Evolutionary conservation across 495 filamentous ascomycete species (phyloP).

Genomic region (Cryomyces antarcticus): DNA sequence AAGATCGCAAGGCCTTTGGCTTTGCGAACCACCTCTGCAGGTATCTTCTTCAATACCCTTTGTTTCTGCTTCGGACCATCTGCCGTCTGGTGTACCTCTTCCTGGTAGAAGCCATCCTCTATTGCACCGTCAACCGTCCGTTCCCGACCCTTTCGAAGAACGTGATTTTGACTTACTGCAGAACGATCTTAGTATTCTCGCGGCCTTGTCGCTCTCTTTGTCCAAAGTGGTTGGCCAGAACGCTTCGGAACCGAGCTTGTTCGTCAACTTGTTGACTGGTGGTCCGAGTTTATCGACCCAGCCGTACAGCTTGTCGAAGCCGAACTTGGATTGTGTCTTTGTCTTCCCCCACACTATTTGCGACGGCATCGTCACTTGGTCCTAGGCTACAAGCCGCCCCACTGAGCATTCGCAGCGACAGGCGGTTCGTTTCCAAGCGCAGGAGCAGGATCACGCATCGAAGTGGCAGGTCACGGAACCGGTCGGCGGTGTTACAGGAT

Average conservation of each 20-base stretch:
- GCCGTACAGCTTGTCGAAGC: slow-evolving; percentile 26
- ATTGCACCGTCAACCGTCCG: not conserved
- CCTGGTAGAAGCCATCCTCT: slow-evolving; percentile 40
- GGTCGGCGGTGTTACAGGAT: too few species aligned
- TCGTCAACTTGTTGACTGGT: slow-evolving; percentile 55
- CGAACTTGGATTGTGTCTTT: slow-evolving; percentile 23
- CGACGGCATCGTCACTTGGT: not conserved
- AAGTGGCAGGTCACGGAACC: too few species aligned
- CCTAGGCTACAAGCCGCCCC: too few species aligned
- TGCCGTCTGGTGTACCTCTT: slow-evolving; percentile 21
- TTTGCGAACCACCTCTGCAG: slow-evolving; percentile 52
- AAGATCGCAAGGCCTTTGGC: slow-evolving; percentile 80
- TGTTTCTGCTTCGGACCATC: slow-evolving; percentile 45
- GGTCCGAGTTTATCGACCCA: slow-evolving; percentile 28
- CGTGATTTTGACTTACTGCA: slow-evolving; percentile 30
- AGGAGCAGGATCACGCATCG: too few species aligned
- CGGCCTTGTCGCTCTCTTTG: slow-evolving; percentile 66
- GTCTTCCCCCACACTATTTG: slow-evolving; percentile 18
- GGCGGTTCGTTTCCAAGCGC: too few species aligned
- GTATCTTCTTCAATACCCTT: slow-evolving; percentile 63
- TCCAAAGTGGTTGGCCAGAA: slow-evolving; percentile 69
- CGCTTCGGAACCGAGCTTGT: slow-evolving; percentile 54
- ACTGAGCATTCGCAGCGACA: too few species aligned
- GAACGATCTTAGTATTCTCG: slow-evolving; percentile 59
- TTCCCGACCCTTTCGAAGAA: too few species aligned